A percentile compares a stretch with the other conserved stretches of the same genome.
Conservation (phyloP, 2,329 filamentous ascomycete species). For the Stachybotrys echinatus region DNA sequence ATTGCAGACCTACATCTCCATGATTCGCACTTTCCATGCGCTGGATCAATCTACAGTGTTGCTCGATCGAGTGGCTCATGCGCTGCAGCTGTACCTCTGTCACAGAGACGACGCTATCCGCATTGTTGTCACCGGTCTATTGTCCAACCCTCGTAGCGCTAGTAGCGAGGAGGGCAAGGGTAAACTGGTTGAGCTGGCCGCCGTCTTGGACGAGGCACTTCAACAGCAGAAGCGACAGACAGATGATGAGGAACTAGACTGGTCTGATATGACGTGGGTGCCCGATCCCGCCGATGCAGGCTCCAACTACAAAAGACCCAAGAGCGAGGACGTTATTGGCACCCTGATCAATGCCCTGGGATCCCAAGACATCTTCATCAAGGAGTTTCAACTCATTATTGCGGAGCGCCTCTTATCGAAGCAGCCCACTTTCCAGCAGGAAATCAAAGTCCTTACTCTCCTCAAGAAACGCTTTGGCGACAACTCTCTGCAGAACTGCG, state of each 20-base stretch:
- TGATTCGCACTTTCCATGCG: conserved; percentile 71
- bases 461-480: conserved; percentile 88
- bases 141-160: conserved; percentile 54
- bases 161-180: conserved; percentile 39
- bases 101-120: conserved; percentile 73
- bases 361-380: conserved; percentile 86
- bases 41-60: conserved; percentile 75
- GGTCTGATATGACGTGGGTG: conserved; percentile 89
- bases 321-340: conserved; percentile 84
- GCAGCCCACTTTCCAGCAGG: conserved; percentile 68
- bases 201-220: conserved; percentile 57
- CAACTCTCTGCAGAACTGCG: conserved; percentile 79
- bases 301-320: conserved; percentile 84
- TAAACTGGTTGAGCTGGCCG: conserved; percentile 62
- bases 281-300: conserved; percentile 92
- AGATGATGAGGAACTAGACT: conserved; percentile 72
- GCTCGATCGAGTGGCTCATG: conserved; percentile 66
- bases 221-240: conserved; percentile 46
- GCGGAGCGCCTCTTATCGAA: conserved; percentile 70
- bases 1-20: conserved; percentile 69
- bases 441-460: conserved; percentile 75
- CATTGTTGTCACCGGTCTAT: conserved; percentile 69
- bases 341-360: conserved; percentile 86
- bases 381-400: conserved; percentile 86
- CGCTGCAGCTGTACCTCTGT: conserved; percentile 70